phyloP scores from a whole-genome alignment of 169 alveolate species.

The Ichthyophthirius multifiliis region DNA sequence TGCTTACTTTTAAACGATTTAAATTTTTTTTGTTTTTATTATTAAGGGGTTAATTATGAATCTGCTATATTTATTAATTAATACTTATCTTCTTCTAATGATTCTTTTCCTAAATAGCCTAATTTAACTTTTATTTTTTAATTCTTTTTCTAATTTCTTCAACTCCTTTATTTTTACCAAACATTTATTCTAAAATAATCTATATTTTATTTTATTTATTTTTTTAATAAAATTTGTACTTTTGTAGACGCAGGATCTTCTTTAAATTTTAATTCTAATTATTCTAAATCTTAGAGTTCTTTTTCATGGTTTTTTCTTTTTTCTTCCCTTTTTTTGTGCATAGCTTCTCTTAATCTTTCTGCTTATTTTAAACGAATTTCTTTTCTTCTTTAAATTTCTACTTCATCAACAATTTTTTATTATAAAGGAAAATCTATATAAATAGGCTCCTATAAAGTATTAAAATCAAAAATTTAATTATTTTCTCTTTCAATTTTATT shows the following conservation, averaged over 20 bases:
- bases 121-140: conserved; percentile 1
- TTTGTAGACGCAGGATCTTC: background rate
- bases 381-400: conserved; percentile 20
- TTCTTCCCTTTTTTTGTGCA: conserved; percentile 14
- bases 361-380: conserved; percentile 29
- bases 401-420: conserved; percentile 16
- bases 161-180: conserved; percentile 14
- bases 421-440: conserved; percentile 21
- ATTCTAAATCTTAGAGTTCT: background rate
- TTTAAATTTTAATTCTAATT: background rate
- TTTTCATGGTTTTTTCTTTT: conserved; percentile 11
- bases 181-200: background rate
- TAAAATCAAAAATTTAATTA: background rate
- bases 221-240: background rate
- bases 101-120: background rate
- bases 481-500: conserved; percentile 5
- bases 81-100: conserved; percentile 6
- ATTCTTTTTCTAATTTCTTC: conserved; percentile 20
- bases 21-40: background rate
- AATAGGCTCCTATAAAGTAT: conserved; percentile 4
- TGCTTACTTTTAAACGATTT: background rate
- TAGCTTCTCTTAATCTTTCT: conserved; percentile 38
- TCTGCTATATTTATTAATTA: conserved; percentile 5
- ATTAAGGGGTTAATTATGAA: background rate
- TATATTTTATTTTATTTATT: background rate